phyloP scores from a whole-genome alignment of 2,329 filamentous ascomycete species.

The Pyrenophora tritici-repentis region DNA sequence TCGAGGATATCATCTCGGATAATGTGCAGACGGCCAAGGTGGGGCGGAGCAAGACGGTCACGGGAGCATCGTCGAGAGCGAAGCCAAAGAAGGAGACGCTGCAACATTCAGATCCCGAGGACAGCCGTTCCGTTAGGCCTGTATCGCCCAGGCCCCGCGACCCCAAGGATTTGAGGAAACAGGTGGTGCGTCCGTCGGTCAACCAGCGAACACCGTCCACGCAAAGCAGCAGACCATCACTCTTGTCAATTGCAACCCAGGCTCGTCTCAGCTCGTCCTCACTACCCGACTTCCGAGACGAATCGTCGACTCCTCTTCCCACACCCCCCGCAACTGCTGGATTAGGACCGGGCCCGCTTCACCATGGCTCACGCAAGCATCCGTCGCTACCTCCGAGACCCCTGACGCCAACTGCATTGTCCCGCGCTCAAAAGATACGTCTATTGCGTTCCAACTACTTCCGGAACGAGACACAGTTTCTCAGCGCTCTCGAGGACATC shows the following conservation, averaged over 20 bases:
- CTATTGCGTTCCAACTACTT: conserved; percentile 82
- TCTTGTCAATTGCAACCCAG: conserved; percentile 62
- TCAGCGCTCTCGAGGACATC: conserved; percentile 80
- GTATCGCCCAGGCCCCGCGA: conserved; percentile 39
- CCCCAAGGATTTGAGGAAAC: conserved; percentile 37
- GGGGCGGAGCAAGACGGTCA: conserved; percentile 72
- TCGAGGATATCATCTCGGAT: conserved; percentile 66
- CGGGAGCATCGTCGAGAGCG: conserved; percentile 48
- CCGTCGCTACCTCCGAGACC: conserved; percentile 62
- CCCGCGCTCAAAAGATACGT: conserved; percentile 69
- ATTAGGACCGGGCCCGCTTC: conserved; percentile 40
- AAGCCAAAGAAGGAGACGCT: conserved; percentile 50
- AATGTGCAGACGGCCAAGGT: conserved; percentile 61
- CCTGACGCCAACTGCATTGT: conserved; percentile 65
- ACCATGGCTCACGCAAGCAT: conserved; percentile 52
- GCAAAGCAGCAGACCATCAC: conserved; percentile 52
- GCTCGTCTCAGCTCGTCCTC: conserved; percentile 71
- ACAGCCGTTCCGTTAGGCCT: conserved; percentile 44
- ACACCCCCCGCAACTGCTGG: conserved; percentile 51
- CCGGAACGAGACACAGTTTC: conserved; percentile 77
- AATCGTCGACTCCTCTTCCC: conserved; percentile 44
- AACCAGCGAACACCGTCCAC: conserved; percentile 32
- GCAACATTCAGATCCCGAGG: conserved; percentile 46
- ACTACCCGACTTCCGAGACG: conserved; percentile 64
- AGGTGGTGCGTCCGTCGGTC: conserved; percentile 30